phyloP scores from a whole-genome alignment of 208 protist genomes.

The Leishmania aethiopica region DNA sequence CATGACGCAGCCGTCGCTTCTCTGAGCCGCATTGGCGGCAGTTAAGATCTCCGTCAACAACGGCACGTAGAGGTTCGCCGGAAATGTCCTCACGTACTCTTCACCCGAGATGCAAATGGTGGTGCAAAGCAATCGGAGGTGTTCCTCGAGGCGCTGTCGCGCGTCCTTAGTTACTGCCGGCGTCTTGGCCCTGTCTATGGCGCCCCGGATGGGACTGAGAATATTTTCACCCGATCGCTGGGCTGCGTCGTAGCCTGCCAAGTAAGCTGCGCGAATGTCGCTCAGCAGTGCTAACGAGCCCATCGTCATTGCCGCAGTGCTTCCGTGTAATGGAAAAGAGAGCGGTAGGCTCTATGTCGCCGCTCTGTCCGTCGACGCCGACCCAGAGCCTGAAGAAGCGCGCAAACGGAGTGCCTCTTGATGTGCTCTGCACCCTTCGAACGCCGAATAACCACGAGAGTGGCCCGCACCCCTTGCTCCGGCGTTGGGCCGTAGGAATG shows the following conservation, averaged over 20 bases:
- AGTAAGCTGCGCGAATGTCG: constrained; percentile 12
- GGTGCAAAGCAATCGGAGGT: constrained; percentile 41
- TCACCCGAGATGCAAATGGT: constrained; percentile 46
- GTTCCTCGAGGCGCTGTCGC: constrained; percentile 15
- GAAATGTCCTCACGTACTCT: constrained; percentile 41
- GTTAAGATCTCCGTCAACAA: constrained; percentile 35
- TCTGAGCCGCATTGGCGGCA: constrained; percentile 5
- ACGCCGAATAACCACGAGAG: neutral
- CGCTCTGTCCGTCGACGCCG: neutral
- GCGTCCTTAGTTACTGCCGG: constrained; percentile 4
- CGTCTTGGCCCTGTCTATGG: neutral
- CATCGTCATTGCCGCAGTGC: neutral
- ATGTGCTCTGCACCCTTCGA: neutral
- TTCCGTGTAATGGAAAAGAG: neutral
- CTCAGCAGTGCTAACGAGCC: neutral
- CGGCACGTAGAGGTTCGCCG: constrained; percentile 28
- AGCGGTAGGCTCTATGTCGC: too few species aligned
- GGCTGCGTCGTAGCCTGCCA: neutral
- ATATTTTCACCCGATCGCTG: neutral
- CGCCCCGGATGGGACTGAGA: neutral
- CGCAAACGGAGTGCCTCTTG: neutral
- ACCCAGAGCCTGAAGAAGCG: neutral
- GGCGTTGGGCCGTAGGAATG: neutral
- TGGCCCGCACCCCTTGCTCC: neutral
- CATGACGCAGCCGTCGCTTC: neutral